Evolutionary conservation across 495 filamentous ascomycete genomes (phyloP).

Genomic region (Trichoderma gamsii): DNA sequence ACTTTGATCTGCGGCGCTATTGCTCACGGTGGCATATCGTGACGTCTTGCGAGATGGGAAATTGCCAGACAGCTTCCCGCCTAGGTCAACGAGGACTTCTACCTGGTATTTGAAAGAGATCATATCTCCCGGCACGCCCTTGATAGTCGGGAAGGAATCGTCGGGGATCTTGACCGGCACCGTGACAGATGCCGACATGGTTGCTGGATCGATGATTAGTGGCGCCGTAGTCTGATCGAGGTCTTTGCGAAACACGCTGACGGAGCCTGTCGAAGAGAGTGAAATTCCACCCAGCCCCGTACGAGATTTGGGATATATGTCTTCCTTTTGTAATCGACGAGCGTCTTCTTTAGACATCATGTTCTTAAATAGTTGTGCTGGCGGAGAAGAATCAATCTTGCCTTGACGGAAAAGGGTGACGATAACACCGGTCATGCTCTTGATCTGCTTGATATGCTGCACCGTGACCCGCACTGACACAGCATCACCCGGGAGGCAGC

Average conservation of each 20-base stretch:
- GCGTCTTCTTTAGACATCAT: conserved; percentile 57
- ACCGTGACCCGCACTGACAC: conserved; percentile 75
- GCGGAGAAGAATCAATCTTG: conserved; percentile 81
- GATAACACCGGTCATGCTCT: conserved; percentile 86
- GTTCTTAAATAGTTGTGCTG: conserved; percentile 48
- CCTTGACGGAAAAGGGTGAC: conserved; percentile 88
- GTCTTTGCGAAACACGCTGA: conserved; percentile 88
- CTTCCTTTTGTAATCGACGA: conserved; percentile 59
- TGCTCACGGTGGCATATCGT: conserved; percentile 17
- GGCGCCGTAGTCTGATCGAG: conserved; percentile 80
- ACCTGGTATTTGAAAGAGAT: conserved; percentile 91
- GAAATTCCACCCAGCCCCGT: conserved; percentile 75
- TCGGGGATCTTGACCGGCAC: conserved; percentile 81
- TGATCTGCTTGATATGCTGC: conserved; percentile 78
- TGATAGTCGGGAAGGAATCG: conserved; percentile 88
- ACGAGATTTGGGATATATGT: conserved; percentile 68
- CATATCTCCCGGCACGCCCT: conserved; percentile 78
- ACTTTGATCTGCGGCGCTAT: conserved; percentile 27
- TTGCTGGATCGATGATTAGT: conserved; percentile 73
- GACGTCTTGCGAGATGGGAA: conserved; percentile 38
- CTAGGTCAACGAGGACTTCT: conserved; percentile 86
- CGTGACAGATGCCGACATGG: conserved; percentile 68
- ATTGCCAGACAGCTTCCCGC: conserved; percentile 69
- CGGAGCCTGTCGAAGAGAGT: conserved; percentile 70
- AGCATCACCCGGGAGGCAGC: conserved; percentile 79